phyloP scores from a whole-genome alignment of 2,329 filamentous ascomycete genomes.

The Geosmithia flava region DNA sequence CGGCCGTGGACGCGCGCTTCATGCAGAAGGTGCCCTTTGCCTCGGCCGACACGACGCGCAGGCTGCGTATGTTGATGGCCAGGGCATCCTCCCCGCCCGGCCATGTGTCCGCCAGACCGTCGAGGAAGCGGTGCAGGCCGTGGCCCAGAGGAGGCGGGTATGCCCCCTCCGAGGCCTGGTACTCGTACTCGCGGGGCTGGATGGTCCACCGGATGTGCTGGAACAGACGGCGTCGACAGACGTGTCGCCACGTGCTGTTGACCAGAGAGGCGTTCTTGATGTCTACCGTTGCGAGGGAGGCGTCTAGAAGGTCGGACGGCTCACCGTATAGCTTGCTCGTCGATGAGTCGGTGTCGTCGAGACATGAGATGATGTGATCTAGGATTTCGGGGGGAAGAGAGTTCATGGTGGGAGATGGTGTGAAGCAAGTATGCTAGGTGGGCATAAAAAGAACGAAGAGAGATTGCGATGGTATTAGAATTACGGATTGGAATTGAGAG shows the following conservation, averaged over 20 bases:
- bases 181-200: constrained; percentile 15
- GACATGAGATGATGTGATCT: neutral
- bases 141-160: constrained; percentile 19
- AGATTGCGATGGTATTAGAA: too few relatives aligned
- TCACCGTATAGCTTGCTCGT: neutral
- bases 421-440: too few relatives aligned
- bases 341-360: neutral
- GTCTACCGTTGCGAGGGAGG: neutral
- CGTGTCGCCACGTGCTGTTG: constrained; percentile 37
- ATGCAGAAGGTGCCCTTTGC: too few relatives aligned
- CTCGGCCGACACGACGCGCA: too few relatives aligned
- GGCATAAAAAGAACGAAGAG: too few relatives aligned
- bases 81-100: too few relatives aligned
- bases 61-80: too few relatives aligned
- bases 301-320: neutral
- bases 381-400: neutral
- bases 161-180: neutral
- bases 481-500: too few relatives aligned
- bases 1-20: neutral
- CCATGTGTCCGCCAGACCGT: neutral
- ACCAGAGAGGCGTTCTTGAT: constrained; percentile 46
- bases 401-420: neutral
- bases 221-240: constrained; percentile 44
- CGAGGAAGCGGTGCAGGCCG: neutral
- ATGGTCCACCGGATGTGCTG: constrained; percentile 33